Conservation (phyloP, 768 basidiomycete species). For the Gelatoporia subvermispora region DNA sequence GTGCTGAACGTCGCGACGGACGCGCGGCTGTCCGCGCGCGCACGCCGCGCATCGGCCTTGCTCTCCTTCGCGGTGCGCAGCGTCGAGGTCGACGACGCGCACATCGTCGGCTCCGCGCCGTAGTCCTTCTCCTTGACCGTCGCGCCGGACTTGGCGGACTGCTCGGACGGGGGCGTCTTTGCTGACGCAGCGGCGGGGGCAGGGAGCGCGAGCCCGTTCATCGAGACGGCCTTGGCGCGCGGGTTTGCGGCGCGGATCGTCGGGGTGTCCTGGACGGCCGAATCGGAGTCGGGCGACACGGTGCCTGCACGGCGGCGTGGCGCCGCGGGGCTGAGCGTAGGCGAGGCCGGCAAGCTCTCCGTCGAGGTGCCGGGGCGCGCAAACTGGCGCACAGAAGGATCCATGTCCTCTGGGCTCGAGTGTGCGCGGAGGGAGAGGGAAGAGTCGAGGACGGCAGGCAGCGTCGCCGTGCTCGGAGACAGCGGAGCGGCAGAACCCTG, state of each 20-base stretch:
- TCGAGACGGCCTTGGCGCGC: slow-evolving; percentile 6
- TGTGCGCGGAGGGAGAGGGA: slow-evolving; percentile 3
- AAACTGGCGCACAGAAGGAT: slow-evolving; percentile 71
- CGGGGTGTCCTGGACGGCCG: background rate
- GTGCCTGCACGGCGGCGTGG: slow-evolving; percentile 1
- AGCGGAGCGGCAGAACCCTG: slow-evolving; percentile 8
- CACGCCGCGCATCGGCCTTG: slow-evolving; percentile 7
- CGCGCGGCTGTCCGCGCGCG: slow-evolving; percentile 28
- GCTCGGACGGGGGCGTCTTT: slow-evolving; percentile 9
- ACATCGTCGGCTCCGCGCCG: background rate
- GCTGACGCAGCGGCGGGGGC: background rate
- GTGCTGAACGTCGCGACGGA: slow-evolving; percentile 59
- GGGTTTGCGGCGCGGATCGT: background rate
- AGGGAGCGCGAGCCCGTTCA: slow-evolving; percentile 7
- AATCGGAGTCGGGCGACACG: slow-evolving; percentile 5
- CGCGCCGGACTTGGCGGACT: slow-evolving; percentile 8
- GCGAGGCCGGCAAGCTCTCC: slow-evolving; percentile 51
- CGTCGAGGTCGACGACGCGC: background rate
- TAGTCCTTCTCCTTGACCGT: slow-evolving; percentile 6
- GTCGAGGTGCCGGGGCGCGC: slow-evolving; percentile 75
- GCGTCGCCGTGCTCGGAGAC: slow-evolving; percentile 28
- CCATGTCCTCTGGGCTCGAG: slow-evolving; percentile 49
- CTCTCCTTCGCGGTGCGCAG: background rate
- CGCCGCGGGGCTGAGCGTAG: slow-evolving; percentile 11
- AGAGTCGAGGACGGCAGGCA: slow-evolving; percentile 22